Base-by-base conservation (phyloP, 139 green algal species). In the Zygnema cylindricum region DNA sequence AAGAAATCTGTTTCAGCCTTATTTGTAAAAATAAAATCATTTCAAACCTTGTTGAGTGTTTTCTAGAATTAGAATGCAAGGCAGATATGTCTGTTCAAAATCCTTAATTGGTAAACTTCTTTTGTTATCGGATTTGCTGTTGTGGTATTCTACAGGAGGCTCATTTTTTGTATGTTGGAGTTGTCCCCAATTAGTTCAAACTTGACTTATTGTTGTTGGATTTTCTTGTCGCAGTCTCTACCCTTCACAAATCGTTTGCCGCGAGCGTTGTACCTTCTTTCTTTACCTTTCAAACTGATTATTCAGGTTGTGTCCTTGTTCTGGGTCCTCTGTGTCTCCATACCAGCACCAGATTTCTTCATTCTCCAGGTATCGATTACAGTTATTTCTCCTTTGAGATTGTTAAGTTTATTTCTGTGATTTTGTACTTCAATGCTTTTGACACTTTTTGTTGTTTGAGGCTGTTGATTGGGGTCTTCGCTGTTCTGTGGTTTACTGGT, bases 321-420 rank as follows among this genome's bases (percentile, higher is more conserved):
- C 33, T 92, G 83, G 82, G n/a, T 77, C 21, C 69, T 92, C 16
- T 91, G 83, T 36, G 43, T 92, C 11, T 32, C 82, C 22, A 92
- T 91, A 1, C 32, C 88, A 69, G 38, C 73, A 55, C 43, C 89
- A n/a, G 91, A 93, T 39, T 63, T 91, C 41, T 81, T 92, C 90
- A 40, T 93, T 39, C 2, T 93, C 7, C 88, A 92, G 88, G 87
- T 92, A 41, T 85, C n/a, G n/a, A n/a, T n/a, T n/a, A n/a, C n/a
- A n/a, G n/a, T n/a, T n/a, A n/a, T n/a, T n/a, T n/a, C n/a, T n/a
- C n/a, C n/a, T n/a, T n/a, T n/a, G n/a, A n/a, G n/a, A n/a, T n/a
- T n/a, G n/a, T n/a, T n/a, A n/a, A n/a, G n/a, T n/a, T n/a, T n/a
- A n/a, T n/a, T n/a, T n/a, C n/a, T n/a, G n/a, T n/a, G n/a, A n/a